Evolutionary conservation across 495 filamentous ascomycete species (phyloP).

Genomic region (Lineolata rhizophorae): DNA sequence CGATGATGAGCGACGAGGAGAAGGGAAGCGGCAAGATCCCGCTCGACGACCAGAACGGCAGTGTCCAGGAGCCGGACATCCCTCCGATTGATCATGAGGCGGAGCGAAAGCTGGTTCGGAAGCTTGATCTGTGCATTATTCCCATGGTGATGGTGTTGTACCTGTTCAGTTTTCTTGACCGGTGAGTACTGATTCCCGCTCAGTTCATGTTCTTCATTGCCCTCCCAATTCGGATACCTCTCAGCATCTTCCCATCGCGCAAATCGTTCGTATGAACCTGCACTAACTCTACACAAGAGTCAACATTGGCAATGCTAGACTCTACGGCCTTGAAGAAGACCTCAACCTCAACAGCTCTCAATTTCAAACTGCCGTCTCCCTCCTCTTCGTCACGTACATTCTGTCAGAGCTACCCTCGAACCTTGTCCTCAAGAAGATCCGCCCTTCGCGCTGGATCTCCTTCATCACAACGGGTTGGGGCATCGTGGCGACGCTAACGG

Average conservation of each 20-base stretch:
- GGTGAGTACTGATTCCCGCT: conserved; percentile 17
- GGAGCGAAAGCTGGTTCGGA: conserved; percentile 26
- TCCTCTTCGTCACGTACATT: conserved; percentile 47
- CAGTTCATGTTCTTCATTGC: neutral
- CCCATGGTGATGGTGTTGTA: conserved; percentile 40
- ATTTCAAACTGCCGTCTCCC: conserved; percentile 47
- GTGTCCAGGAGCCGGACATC: no score
- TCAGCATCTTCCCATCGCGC: neutral
- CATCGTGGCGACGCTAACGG: conserved; percentile 45
- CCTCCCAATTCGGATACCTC: neutral
- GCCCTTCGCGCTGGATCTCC: conserved; percentile 45
- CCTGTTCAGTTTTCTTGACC: conserved; percentile 44
- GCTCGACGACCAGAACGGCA: no score
- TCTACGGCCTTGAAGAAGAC: conserved; percentile 48
- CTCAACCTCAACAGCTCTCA: conserved; percentile 36
- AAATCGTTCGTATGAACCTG: no score
- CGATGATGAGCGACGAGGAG: no score
- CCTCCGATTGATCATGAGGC: conserved; percentile 21
- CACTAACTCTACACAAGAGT: no score
- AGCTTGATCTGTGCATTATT: conserved; percentile 35
- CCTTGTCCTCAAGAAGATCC: conserved; percentile 38
- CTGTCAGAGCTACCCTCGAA: conserved; percentile 42
- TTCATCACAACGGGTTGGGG: conserved; percentile 45
- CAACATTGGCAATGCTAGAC: conserved; percentile 55
- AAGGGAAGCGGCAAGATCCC: no score